These are phyloP conservation scores for Beta vulgaris DNA, from an alignment of 148 eudicot species.

Conservation along the genomic window DNA sequence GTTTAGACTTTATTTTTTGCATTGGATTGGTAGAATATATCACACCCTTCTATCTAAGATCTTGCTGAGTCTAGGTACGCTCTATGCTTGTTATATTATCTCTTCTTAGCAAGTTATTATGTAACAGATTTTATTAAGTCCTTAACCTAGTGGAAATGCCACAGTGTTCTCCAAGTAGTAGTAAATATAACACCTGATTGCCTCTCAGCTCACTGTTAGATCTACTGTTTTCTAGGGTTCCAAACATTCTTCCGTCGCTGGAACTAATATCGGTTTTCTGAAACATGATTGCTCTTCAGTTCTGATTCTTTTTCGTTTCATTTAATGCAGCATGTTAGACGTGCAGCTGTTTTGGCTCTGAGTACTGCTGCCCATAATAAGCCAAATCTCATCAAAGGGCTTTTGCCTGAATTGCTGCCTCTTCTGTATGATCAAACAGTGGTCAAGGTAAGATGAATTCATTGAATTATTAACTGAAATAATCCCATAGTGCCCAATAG, in stretches of 20 bases:
- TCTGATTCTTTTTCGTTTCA: neutral
- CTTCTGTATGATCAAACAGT: constrained; percentile 94
- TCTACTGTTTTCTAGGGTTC: neutral
- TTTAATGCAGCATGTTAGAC: constrained; percentile 88
- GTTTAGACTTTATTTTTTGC: neutral
- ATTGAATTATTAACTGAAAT: neutral
- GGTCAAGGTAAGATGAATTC: constrained; percentile 57
- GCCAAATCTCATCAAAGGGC: constrained; percentile 88
- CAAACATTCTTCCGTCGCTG: neutral
- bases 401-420: constrained; percentile 88
- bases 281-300: neutral
- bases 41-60: neutral
- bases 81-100: neutral
- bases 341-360: constrained; percentile 94
- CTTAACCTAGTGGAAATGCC: neutral
- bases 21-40: neutral
- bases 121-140: neutral
- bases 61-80: neutral
- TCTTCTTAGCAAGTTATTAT: neutral
- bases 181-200: too few relatives aligned
- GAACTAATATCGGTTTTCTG: neutral
- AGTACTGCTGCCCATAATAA: constrained; percentile 97
- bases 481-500: too few relatives aligned
- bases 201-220: neutral
- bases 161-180: too few relatives aligned